Evolutionary conservation across 1,139 yeast species (phyloP).

Genomic region (Suhomyces ambrosiae): DNA sequence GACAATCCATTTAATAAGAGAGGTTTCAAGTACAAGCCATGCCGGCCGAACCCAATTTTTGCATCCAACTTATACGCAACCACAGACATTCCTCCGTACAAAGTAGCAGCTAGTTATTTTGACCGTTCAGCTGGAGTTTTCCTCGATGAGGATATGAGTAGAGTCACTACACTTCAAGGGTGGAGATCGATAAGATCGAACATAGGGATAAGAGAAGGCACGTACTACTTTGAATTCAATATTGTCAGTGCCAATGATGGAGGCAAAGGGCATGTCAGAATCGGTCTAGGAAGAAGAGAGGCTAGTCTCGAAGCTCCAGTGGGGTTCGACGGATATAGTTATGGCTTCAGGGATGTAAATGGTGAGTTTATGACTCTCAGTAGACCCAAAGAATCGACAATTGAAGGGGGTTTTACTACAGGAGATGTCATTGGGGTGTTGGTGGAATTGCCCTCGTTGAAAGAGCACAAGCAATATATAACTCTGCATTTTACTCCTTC

Average conservation of each 20-base stretch:
- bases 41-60: conserved; percentile 70
- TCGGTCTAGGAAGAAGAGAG: conserved; percentile 84
- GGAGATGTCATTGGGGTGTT: conserved; percentile 87
- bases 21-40: conserved; percentile 80
- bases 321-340: conserved; percentile 93
- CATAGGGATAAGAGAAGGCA: conserved; percentile 76
- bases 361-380: conserved; percentile 81
- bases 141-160: conserved; percentile 43
- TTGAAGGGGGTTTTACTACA: conserved; percentile 51
- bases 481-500: conserved; percentile 21
- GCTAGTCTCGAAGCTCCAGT: conserved; percentile 93
- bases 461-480: conserved; percentile 40
- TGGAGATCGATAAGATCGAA: conserved; percentile 83
- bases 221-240: conserved; percentile 75
- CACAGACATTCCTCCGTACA: conserved; percentile 71
- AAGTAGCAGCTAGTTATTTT: conserved; percentile 64
- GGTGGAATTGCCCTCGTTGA: conserved; percentile 64
- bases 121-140: conserved; percentile 70
- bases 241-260: conserved; percentile 48
- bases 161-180: conserved; percentile 63
- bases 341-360: conserved; percentile 81
- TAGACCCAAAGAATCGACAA: conserved; percentile 55
- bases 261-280: conserved; percentile 61
- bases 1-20: conserved; percentile 80
- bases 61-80: conserved; percentile 66